Base-by-base conservation (phyloP, 352 stramenopile genomes). In the Vaucheria bursata region DNA sequence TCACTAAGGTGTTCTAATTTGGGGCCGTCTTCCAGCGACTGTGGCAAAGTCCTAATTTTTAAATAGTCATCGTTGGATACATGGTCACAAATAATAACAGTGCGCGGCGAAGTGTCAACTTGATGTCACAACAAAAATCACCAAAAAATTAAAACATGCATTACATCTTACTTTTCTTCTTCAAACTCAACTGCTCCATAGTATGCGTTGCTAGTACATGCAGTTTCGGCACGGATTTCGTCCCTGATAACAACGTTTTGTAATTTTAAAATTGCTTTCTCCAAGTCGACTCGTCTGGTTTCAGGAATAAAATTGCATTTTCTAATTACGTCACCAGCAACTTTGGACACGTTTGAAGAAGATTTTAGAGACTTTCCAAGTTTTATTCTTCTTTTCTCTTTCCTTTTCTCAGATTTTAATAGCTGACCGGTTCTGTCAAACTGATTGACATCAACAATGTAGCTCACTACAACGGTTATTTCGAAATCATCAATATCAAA, bases 241-340 rank as follows among this genome's bases (percentile, higher is more conserved):
- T 40, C 64, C 6, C 52, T 77, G 5, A 70, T 79, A 25, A 67
- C 12, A 6, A 50, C 29, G 34, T 87, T 73, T 70, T 85, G 81
- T 0, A 88, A 71, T 5, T 88, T 82, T 29, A 83, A 75, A 32
- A 88, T 79, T 2, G 87, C 72, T 50, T 82, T 74, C 76, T 88
- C 84, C 36, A 88, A 73, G 1, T 87, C 72, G 2, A 78, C 72
- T 5, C 72, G 49, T 67, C 87, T 85, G 37, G 75, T 86, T 2
- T 72, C 72, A 39, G 85, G 84, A 12, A 88, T 87, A 67, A 87
- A 87, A 49, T 84, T 88, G 73, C 85, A 88, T 81, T 87, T 87
- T 64, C 87, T 85, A 37, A 88, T 78, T 0, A 88, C 81, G 33
- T 88, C 85, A 8, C 65, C 77, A 1, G 85, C 83, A 32, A 88